A percentile compares a stretch with the other conserved stretches of the same genome.
Evolutionary conservation across 441 rosid genomes (phyloP).

Genomic region (Gossypium gossypioides): DNA sequence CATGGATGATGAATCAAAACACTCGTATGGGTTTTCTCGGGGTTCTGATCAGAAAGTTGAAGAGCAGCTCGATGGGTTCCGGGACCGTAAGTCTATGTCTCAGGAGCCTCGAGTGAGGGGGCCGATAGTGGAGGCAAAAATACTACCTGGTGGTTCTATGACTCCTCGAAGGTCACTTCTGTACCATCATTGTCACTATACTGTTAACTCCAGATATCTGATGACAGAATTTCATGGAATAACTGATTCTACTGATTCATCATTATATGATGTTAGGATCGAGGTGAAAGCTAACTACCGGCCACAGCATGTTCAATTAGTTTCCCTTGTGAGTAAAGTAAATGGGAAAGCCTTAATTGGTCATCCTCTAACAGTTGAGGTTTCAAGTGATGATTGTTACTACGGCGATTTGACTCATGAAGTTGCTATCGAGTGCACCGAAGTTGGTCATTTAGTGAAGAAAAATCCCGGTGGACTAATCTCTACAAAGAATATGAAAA

Average conservation of each 20-base stretch:
- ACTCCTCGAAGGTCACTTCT: conserved; percentile 47
- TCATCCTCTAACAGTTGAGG: conserved; percentile 64
- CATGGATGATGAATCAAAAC: conserved; percentile 30
- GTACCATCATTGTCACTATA: conserved; percentile 46
- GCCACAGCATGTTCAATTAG: conserved; percentile 70
- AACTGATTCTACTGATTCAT: conserved; percentile 24
- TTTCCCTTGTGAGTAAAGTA: conserved; percentile 75
- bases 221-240: conserved; percentile 34
- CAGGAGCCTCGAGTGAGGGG: conserved; percentile 27
- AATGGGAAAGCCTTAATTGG: conserved; percentile 84
- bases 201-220: conserved; percentile 38
- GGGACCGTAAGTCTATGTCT: conserved; percentile 31
- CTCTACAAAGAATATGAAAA: conserved; percentile 25
- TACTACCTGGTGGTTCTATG: conserved; percentile 22
- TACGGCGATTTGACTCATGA: not conserved
- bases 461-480: conserved; percentile 26
- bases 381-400: conserved; percentile 30
- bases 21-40: conserved; percentile 26
- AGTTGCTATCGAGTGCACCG: conserved; percentile 7
- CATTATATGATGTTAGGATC: conserved; percentile 56
- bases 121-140: conserved; percentile 20
- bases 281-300: conserved; percentile 66
- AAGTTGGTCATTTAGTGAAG: conserved; percentile 16
- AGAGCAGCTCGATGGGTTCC: conserved; percentile 21
- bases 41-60: conserved; percentile 28